Evolutionary conservation across 768 basidiomycete species (phyloP), one percentile per base, ranked within the genome.

Genomic region (Paxillus ammoniavirescens): DNA sequence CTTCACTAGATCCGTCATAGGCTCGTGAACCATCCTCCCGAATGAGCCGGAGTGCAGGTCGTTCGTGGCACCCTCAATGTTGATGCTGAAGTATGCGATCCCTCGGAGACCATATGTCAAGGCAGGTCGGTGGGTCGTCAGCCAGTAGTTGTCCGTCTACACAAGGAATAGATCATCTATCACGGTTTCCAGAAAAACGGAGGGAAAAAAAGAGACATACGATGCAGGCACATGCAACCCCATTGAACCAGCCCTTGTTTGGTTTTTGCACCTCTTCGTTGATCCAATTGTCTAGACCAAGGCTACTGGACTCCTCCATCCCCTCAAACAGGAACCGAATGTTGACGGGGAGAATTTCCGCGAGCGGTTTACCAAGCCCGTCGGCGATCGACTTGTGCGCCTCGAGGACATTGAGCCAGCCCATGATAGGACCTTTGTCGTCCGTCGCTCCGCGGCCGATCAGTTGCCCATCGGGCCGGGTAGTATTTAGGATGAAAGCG

Each of bases 61-160:
- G 38, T 86, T 77, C 17, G 75, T 83, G 8, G 94, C 93, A 2
- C 94, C 94, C 0, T 84, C 77, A 49, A 98, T 73, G 17, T 81
- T 84, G 54, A 90, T 71, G 62, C 84, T 87, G 79, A 87, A 93
- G 76, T 92, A 92, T 33, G 83, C 77, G 44, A 94, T 74, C 8
- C 93, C 93, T 40, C 93, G 86, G 8, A 93, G 78, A 54, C 92
- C 91, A 61, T 93, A 93, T 0, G 91, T 92, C 33, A 91, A 66
- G 23, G 79, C 82, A 0, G 88, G 89, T 1, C 83, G 89, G 50
- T 84, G 82, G 0, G 80, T 79, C 64, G 88, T 89, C 43, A 90
- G 75, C 93, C 93, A 95, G 73, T 94, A 95, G 72, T 93, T 93
- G 71, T 95, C 93, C 31, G 84, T 85, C 87, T 89, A 62, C 26